Percentiles rank a stretch among this genome's conserved stretches.
These are phyloP conservation scores for Diatrype stigma DNA, from an alignment of 2,329 filamentous ascomycete species.

Conservation along the genomic window DNA sequence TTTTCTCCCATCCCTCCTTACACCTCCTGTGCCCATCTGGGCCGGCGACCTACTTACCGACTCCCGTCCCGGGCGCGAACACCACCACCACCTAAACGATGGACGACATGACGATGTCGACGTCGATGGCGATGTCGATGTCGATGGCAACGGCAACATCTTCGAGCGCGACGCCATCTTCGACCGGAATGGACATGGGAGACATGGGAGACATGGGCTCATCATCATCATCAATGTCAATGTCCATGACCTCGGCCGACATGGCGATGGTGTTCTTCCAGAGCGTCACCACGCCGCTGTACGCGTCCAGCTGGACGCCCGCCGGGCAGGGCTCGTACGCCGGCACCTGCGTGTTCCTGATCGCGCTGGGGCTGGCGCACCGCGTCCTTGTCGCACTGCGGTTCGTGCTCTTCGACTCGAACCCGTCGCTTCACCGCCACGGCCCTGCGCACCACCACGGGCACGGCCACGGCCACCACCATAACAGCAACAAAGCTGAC, in stretches of 20 bases:
- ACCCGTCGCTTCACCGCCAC: slow-evolving; percentile 3
- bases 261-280: slow-evolving; percentile 44
- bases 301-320: slow-evolving; percentile 70
- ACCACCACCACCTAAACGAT: not conserved
- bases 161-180: not conserved
- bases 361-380: slow-evolving; percentile 66
- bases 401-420: slow-evolving; percentile 14
- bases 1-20: too few relatives aligned
- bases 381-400: slow-evolving; percentile 63
- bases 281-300: slow-evolving; percentile 61
- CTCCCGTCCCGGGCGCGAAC: too few relatives aligned
- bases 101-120: not conserved
- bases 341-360: slow-evolving; percentile 87
- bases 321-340: slow-evolving; percentile 67
- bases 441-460: too few relatives aligned
- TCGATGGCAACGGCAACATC: slow-evolving; percentile 1
- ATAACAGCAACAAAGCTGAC: not conserved
- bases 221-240: slow-evolving; percentile 7
- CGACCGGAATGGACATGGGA: slow-evolving; percentile 5
- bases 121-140: not conserved
- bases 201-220: slow-evolving; percentile 2
- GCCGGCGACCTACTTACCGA: too few relatives aligned
- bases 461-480: too few relatives aligned
- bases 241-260: slow-evolving; percentile 19
- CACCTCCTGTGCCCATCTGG: too few relatives aligned